Percentiles rank a stretch among this genome's conserved stretches.
Conservation (phyloP, 768 basidiomycete species). For the Tulasnella sp. region DNA sequence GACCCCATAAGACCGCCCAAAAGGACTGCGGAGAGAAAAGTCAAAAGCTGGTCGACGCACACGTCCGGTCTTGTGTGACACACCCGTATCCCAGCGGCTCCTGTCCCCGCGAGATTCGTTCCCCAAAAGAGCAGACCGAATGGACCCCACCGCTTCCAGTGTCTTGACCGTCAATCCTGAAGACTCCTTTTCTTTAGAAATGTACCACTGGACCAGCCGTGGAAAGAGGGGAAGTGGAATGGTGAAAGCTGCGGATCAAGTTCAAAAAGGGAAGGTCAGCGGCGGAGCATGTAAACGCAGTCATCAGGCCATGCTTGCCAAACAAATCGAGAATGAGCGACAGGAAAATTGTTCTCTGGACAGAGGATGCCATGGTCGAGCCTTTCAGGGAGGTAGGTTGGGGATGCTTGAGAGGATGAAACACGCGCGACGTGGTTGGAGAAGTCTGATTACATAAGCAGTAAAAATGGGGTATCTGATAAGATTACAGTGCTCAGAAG, state of each 20-base stretch:
- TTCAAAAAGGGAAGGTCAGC: slow-evolving; percentile 26
- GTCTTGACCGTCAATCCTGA: slow-evolving; percentile 74
- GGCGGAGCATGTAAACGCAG: background rate
- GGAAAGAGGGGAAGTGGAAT: slow-evolving; percentile 97
- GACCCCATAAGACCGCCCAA: slow-evolving; percentile 97
- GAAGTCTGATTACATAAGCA: slow-evolving; percentile 31
- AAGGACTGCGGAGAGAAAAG: slow-evolving; percentile 54
- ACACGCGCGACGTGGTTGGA: slow-evolving; percentile 19
- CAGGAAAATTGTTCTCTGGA: slow-evolving; percentile 84
- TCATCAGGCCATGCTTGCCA: slow-evolving; percentile 48
- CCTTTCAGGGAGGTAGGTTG: background rate
- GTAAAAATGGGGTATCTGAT: background rate
- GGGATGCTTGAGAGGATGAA: background rate
- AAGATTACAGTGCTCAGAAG: slow-evolving; percentile 52
- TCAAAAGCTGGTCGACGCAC: background rate
- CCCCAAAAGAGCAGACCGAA: slow-evolving; percentile 50
- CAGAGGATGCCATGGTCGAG: slow-evolving; percentile 38
- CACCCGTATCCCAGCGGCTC: slow-evolving; percentile 74
- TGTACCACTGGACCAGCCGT: slow-evolving; percentile 95
- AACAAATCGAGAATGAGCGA: slow-evolving; percentile 89
- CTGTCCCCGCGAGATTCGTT: slow-evolving; percentile 38
- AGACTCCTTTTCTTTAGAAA: slow-evolving; percentile 74
- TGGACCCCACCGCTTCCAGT: slow-evolving; percentile 61
- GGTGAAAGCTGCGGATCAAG: slow-evolving; percentile 68
- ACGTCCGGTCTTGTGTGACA: background rate